Evolutionary conservation across 176 grass and related monocot species (phyloP).

Genomic region (Juncus inflexus): DNA sequence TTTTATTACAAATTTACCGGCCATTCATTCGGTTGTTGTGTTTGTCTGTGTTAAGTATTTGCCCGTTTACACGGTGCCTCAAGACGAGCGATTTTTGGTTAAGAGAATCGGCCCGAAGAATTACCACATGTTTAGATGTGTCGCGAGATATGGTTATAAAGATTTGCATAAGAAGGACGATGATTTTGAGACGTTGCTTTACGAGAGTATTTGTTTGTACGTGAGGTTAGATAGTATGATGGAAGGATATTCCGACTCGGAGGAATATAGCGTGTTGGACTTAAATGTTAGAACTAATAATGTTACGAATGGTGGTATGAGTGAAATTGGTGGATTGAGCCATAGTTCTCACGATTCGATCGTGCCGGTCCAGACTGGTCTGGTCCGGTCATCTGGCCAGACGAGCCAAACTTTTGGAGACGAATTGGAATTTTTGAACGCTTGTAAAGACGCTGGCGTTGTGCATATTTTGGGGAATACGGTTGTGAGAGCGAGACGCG

Average conservation of each 20-base stretch:
- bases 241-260: constrained; percentile 83
- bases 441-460: constrained; percentile 78
- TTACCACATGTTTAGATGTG: constrained; percentile 92
- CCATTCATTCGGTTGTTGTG: constrained; percentile 86
- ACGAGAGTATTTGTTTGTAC: constrained; percentile 54
- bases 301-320: constrained; percentile 24
- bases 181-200: constrained; percentile 84
- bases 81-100: constrained; percentile 82
- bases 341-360: constrained; percentile 64
- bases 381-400: constrained; percentile 28
- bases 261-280: constrained; percentile 49
- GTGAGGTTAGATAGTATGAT: constrained; percentile 90
- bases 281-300: constrained; percentile 21
- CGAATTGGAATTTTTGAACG: constrained; percentile 84
- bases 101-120: constrained; percentile 81
- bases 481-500: constrained; percentile 60
- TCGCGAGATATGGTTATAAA: constrained; percentile 89
- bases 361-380: constrained; percentile 36
- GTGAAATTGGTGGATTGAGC: constrained; percentile 49
- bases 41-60: constrained; percentile 97
- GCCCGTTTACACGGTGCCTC: constrained; percentile 81
- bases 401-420: constrained; percentile 41
- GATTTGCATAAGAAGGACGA: constrained; percentile 91
- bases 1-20: constrained; percentile 96
- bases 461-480: constrained; percentile 99